Percentiles rank a stretch among this genome's conserved stretches.
These are phyloP conservation scores for Stemphylium beticola DNA, from an alignment of 2,329 filamentous ascomycete species.

Conservation along the genomic window DNA sequence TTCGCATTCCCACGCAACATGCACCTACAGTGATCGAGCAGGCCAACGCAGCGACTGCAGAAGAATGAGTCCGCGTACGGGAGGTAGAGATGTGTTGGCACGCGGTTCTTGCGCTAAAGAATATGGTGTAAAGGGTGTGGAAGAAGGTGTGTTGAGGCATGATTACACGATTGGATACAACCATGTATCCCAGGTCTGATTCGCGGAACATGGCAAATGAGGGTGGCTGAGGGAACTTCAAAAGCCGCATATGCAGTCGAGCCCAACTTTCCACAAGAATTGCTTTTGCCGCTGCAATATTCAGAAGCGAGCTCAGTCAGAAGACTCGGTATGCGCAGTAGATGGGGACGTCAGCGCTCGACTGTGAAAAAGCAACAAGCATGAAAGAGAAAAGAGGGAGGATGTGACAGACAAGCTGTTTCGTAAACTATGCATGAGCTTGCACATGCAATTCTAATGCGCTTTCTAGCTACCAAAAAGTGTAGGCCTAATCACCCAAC, in stretches of 20 bases:
- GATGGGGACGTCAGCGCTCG: neutral
- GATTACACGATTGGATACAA: constrained; percentile 5
- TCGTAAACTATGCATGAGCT: neutral
- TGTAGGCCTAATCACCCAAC: constrained; percentile 3
- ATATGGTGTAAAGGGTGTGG: constrained; percentile 6
- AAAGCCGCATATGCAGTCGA: constrained; percentile 14
- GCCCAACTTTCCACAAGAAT: constrained; percentile 14
- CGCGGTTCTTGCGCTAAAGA: constrained; percentile 8
- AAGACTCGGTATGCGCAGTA: neutral
- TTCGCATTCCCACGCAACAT: constrained; percentile 83
- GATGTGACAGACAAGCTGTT: neutral
- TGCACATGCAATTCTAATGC: constrained; percentile 2
- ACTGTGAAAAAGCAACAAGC: neutral
- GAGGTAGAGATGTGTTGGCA: constrained; percentile 2
- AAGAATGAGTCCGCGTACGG: constrained; percentile 37
- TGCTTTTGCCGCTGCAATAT: constrained; percentile 7
- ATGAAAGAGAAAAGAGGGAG: neutral
- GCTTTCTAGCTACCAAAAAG: neutral
- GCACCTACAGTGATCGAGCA: constrained; percentile 47
- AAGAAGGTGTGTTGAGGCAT: constrained; percentile 1
- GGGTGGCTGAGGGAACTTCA: neutral
- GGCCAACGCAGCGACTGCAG: constrained; percentile 34
- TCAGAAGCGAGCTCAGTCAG: constrained; percentile 7
- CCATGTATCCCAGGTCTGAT: constrained; percentile 10
- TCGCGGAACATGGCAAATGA: constrained; percentile 11